These are phyloP conservation scores for Geranomyces michiganensis DNA, from an alignment of 192 early-diverging fungal genomes.

Conservation along the genomic window DNA sequence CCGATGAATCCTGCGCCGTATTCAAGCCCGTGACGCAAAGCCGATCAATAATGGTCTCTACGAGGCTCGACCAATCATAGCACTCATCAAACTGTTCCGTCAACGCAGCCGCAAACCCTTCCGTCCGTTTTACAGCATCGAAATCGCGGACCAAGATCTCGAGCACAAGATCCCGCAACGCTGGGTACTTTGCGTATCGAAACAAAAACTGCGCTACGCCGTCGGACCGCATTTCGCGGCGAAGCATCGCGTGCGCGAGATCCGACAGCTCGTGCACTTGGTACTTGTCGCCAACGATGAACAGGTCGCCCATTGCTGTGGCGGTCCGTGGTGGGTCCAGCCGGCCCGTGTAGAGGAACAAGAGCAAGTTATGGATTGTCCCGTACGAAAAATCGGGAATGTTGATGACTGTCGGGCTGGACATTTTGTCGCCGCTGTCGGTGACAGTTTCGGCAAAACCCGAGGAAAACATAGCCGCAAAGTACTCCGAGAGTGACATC, in stretches of 20 bases:
- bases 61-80: background rate
- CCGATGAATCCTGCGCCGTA: background rate
- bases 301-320: slow-evolving; percentile 5
- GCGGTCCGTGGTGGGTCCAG: background rate
- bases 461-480: slow-evolving; percentile 31
- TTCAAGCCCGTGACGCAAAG: background rate
- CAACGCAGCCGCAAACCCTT: background rate
- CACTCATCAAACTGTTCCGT: background rate
- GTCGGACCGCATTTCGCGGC: background rate
- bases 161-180: slow-evolving; percentile 7
- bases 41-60: background rate
- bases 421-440: background rate
- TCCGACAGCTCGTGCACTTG: background rate
- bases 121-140: background rate
- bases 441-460: background rate
- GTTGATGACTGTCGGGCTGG: background rate
- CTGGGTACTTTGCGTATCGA: background rate
- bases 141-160: background rate
- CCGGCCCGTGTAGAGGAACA: slow-evolving; percentile 23
- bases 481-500: slow-evolving; percentile 26
- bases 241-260: background rate
- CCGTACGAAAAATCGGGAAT: slow-evolving; percentile 31
- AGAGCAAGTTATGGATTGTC: slow-evolving; percentile 32
- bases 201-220: slow-evolving; percentile 1
- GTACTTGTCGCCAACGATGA: slow-evolving; percentile 14